Percentiles rank a stretch among this genome's conserved stretches.
Evolutionary conservation across 2,329 filamentous ascomycete species (phyloP).

Genomic region (Cryphonectria nitschkei): DNA sequence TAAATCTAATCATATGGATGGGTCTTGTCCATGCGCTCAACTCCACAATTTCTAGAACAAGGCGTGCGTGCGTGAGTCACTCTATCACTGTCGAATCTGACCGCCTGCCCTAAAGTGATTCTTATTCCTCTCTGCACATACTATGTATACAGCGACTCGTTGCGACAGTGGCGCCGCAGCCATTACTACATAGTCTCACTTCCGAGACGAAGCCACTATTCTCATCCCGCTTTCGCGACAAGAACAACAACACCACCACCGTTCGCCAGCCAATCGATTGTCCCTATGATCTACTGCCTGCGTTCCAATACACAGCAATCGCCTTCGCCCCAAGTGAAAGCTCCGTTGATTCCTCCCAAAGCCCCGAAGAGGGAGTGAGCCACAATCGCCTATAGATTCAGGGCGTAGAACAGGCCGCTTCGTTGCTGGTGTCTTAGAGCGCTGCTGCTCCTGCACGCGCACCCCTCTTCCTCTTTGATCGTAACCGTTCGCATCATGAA

Average conservation of each 20-base stretch:
- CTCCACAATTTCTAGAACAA: background rate
- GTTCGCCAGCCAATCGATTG: background rate
- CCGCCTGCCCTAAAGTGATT: too few species aligned
- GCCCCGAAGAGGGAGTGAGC: background rate
- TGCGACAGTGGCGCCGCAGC: background rate
- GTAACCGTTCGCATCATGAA: background rate
- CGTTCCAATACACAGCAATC: background rate
- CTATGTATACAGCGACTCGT: too few species aligned
- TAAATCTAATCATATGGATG: too few species aligned
- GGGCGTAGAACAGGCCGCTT: background rate
- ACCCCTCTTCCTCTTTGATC: background rate
- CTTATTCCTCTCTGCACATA: background rate
- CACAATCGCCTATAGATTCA: background rate
- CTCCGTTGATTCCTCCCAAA: background rate
- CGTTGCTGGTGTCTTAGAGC: background rate
- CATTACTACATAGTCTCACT: background rate
- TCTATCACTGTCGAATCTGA: background rate
- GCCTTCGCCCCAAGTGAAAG: background rate
- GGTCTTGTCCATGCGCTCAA: background rate
- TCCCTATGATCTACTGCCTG: background rate
- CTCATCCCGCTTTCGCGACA: background rate
- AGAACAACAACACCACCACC: background rate
- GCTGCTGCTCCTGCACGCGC: background rate
- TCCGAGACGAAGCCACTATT: background rate
- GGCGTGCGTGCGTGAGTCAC: background rate